Conservation (phyloP, 768 basidiomycete species). For the Xerocomus brunneocitrinus region DNA sequence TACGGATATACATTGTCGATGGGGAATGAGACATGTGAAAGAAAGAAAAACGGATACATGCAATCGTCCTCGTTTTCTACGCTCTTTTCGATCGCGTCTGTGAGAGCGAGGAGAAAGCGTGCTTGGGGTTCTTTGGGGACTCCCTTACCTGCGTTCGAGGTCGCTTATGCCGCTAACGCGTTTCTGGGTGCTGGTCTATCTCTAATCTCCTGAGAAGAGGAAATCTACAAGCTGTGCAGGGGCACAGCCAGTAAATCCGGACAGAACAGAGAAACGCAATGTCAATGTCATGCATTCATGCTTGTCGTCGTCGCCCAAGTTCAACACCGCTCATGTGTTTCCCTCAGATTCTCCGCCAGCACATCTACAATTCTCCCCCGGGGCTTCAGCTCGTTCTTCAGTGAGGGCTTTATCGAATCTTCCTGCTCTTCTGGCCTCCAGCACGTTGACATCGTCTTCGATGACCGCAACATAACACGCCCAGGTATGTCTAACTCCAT, state of each 20-base stretch:
- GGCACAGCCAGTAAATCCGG: too few species aligned
- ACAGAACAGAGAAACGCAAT: too few species aligned
- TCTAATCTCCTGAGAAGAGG: constrained; percentile 92
- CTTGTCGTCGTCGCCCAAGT: constrained; percentile 46
- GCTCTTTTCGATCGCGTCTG: constrained; percentile 93
- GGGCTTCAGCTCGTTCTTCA: constrained; percentile 87
- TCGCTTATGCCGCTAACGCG: constrained; percentile 93
- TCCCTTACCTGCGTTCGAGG: constrained; percentile 86
- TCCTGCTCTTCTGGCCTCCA: constrained; percentile 32
- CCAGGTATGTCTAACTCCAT: constrained; percentile 54
- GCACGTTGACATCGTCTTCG: constrained; percentile 66
- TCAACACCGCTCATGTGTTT: constrained; percentile 30
- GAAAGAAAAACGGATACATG: constrained; percentile 31
- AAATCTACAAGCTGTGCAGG: constrained; percentile 84
- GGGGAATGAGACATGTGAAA: constrained; percentile 3
- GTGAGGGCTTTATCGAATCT: constrained; percentile 70
- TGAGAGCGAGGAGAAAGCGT: constrained; percentile 86
- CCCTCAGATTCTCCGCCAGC: constrained; percentile 59
- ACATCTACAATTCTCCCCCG: constrained; percentile 58
- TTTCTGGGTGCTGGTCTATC: constrained; percentile 88
- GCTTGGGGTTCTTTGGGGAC: constrained; percentile 81
- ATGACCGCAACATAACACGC: constrained; percentile 85
- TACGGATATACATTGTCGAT: constrained; percentile 94
- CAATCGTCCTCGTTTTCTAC: constrained; percentile 98
- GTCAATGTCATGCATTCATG: constrained; percentile 81